Evolutionary conservation across 345 rosid genomes (phyloP).

Genomic region (Hibiscus trionum): DNA sequence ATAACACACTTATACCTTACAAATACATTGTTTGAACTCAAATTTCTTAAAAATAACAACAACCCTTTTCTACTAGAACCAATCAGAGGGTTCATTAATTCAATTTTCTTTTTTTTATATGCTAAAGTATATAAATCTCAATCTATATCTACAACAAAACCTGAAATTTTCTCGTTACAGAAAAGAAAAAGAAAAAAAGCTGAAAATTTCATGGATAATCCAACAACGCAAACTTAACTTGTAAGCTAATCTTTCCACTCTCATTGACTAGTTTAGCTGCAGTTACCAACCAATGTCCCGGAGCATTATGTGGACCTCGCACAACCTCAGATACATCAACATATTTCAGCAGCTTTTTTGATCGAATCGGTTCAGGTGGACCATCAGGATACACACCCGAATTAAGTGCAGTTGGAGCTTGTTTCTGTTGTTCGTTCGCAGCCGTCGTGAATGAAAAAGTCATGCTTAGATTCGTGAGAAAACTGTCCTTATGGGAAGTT

Average conservation of each 20-base stretch:
- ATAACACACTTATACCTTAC: too few species aligned
- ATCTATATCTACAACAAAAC: too few species aligned
- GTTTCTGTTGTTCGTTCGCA: constrained; percentile 32
- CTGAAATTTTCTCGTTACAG: neutral
- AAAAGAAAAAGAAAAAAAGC: neutral
- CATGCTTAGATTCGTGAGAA: constrained; percentile 53
- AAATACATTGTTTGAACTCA: too few species aligned
- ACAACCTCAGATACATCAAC: constrained; percentile 54
- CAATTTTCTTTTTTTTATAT: too few species aligned
- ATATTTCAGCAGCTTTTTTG: constrained; percentile 44
- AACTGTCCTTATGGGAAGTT: constrained; percentile 33
- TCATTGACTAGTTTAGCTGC: constrained; percentile 54
- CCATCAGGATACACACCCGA: constrained; percentile 64
- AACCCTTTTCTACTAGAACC: too few species aligned
- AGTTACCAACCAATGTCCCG: constrained; percentile 65
- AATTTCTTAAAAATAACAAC: neutral
- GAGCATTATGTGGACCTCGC: constrained; percentile 57
- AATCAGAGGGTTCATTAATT: too few species aligned
- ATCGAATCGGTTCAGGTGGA: constrained; percentile 39
- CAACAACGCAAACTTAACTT: constrained; percentile 55
- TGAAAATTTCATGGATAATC: constrained; percentile 29
- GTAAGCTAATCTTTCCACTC: constrained; percentile 58
- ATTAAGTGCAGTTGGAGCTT: constrained; percentile 42
- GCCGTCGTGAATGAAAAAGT: constrained; percentile 53
- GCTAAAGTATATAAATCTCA: too few species aligned